A percentile compares a stretch with the other conserved stretches of the same genome.
phyloP scores from a whole-genome alignment of 805 yeast genomes.

The Starmera quercuum region DNA sequence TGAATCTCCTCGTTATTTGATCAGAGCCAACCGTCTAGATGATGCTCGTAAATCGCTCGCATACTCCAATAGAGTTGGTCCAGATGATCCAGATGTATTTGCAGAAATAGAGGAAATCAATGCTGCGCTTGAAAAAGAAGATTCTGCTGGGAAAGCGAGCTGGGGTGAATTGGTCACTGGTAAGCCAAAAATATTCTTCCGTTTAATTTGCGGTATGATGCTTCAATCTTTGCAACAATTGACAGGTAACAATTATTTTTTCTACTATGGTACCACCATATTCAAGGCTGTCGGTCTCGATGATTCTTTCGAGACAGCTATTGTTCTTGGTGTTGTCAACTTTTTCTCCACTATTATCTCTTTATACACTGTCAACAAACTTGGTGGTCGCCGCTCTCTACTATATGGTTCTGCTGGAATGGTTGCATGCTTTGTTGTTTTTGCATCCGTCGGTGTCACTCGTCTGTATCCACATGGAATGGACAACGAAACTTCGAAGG shows the following conservation, averaged over 20 bases:
- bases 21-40: slow-evolving; percentile 45
- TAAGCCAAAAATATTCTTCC: slow-evolving; percentile 48
- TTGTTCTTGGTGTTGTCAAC: slow-evolving; percentile 51
- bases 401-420: slow-evolving; percentile 43
- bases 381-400: slow-evolving; percentile 45
- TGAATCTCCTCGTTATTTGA: slow-evolving; percentile 65
- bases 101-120: slow-evolving; percentile 50
- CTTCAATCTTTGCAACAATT: slow-evolving; percentile 61
- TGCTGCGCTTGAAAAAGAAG: slow-evolving; percentile 56
- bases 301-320: slow-evolving; percentile 53
- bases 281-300: slow-evolving; percentile 52
- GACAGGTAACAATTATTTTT: slow-evolving; percentile 60
- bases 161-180: slow-evolving; percentile 64
- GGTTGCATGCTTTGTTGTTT: slow-evolving; percentile 38
- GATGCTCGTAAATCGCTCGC: slow-evolving; percentile 57
- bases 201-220: slow-evolving; percentile 42
- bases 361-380: slow-evolving; percentile 40
- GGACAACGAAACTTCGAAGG: slow-evolving; percentile 38
- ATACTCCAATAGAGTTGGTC: slow-evolving; percentile 45
- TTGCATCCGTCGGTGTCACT: slow-evolving; percentile 57
- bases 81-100: slow-evolving; percentile 47
- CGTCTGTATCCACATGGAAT: slow-evolving; percentile 32
- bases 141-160: slow-evolving; percentile 53
- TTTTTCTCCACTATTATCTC: slow-evolving; percentile 49
- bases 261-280: slow-evolving; percentile 58